Evolutionary conservation across 805 yeast species (phyloP), one percentile per base, ranked within the genome.

Genomic region (Nadsonia fulvescens): DNA sequence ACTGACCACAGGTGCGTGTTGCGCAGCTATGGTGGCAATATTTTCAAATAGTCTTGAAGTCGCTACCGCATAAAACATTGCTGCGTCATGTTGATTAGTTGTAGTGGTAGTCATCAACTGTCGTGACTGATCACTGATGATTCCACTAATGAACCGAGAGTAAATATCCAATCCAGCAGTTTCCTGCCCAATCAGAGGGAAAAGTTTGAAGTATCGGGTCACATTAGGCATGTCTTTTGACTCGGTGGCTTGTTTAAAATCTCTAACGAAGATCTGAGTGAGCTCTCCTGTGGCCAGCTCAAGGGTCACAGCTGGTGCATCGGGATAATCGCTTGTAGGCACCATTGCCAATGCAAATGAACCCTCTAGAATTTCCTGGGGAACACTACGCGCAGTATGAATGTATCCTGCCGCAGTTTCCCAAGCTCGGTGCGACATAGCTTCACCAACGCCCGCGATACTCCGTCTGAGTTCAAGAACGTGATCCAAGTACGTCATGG

Each of bases 301-400:
- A 2, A 89, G 39, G 1, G 76, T 51, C 2, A 51, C 58, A 6
- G 46, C 42, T 0, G 98, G 96, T 27, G 63, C 53, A 26, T 79
- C 92, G 0, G 94, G 93, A 9, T 82, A 59, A 30, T 79, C 91
- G 7, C 75, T 57, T 0, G 92, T 70, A 1, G 98, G 98, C 10
- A 86, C 86, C 40, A 76, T 77, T 23, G 61, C 69, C 25, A 70
- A 62, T 2, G 92, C 86, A 47, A 74, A 82, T 29, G 64, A 56
- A 11, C 93, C 83, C 9, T 49, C 54, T 9, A 75, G 43, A 5
- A 63, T 38, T 1, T 56, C 60, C 1, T 47, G 37, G 0, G 91
- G 78, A 19, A 86, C 50, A 5, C 44, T 30, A 24, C 63, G 52
- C 4, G 74, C 67, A 14, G 53, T 53, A 30, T 51, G 42, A 4